Base-by-base conservation (phyloP, 2,329 filamentous ascomycete genomes). In the Calonectria montana region DNA sequence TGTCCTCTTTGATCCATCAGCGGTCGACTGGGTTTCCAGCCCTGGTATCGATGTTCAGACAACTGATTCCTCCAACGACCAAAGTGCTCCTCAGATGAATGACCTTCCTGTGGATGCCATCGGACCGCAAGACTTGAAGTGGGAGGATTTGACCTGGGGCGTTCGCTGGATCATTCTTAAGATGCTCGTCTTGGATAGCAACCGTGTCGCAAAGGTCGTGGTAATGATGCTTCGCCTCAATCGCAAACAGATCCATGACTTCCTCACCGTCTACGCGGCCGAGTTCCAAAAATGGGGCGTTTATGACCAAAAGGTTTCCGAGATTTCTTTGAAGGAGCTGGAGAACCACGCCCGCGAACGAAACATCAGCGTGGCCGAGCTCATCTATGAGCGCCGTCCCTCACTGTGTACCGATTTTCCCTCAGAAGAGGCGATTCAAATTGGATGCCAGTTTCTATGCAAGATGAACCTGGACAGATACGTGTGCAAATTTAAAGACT, bases 111-210 rank as follows among this genome's bases (percentile, higher is more conserved):
- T 12, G 1, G 13, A 27, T 10, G 23, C 21, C 15, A 10, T 25
- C 23, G 9, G 25, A 15, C 18, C 37, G 4, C 27, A n/a, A 13
- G 39, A 43, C n/a, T 9, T 62, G 16, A 39, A 62, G 16, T 81
- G 78, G 80, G 74, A 80, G 4, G 73, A 74, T 55, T 72, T 81
- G 16, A 63, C 68, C 8, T 72, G 75, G 53, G 79, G 80, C 0
- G 67, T 76, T 18, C 76, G 74, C 45, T 81, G 80, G 80, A 47
- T 75, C 16, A 77, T 81, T 3, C 59, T 81, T 41, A 74, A 76
- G 37, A 35, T 79, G 4, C 66, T 81, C 6, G 67, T 67, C 41
- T 37, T 72, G 9, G 59, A 72, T 9, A 68, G 59, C 3, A 50
- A 77, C 31, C 67, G 74, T 1, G 81, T 81, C 37, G 63, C 74